A percentile compares a stretch with the other conserved stretches of the same genome.
Conservation (phyloP, 257 asterid genomes). For the Schizonepeta tenuifolia region DNA sequence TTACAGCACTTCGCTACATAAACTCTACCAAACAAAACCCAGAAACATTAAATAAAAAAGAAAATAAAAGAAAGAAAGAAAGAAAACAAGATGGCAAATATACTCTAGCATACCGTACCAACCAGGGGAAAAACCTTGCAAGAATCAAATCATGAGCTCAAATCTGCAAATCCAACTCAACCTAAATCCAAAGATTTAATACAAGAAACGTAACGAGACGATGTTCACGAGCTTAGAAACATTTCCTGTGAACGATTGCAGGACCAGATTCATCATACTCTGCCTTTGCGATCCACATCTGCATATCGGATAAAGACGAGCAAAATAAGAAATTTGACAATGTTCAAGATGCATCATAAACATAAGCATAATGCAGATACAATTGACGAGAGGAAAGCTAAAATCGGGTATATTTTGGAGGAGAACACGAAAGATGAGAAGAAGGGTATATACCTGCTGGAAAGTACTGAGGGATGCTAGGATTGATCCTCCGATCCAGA, state of each 20-base stretch:
- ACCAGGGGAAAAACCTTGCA: slow-evolving; percentile 21
- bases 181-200: neutral
- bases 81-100: neutral
- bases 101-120: slow-evolving; percentile 8
- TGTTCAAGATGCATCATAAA: neutral
- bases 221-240: slow-evolving; percentile 47
- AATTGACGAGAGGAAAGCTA: neutral
- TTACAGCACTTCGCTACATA: slow-evolving; percentile 20
- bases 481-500: slow-evolving; percentile 78
- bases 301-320: neutral
- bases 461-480: slow-evolving; percentile 75
- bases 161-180: slow-evolving; percentile 34
- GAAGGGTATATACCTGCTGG: slow-evolving; percentile 52
- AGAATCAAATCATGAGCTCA: slow-evolving; percentile 24
- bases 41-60: neutral
- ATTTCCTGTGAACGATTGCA: slow-evolving; percentile 68
- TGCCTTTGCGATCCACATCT: slow-evolving; percentile 71
- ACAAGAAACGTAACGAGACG: slow-evolving; percentile 14
- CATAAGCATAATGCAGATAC: neutral
- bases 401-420: neutral
- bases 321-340: neutral
- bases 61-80: no score
- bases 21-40: slow-evolving; percentile 12
- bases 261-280: slow-evolving; percentile 70
- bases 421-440: neutral